A percentile compares a stretch with the other conserved stretches of the same genome.
Conservation (phyloP, 768 basidiomycete species). For the Psilocybe azurescens region DNA sequence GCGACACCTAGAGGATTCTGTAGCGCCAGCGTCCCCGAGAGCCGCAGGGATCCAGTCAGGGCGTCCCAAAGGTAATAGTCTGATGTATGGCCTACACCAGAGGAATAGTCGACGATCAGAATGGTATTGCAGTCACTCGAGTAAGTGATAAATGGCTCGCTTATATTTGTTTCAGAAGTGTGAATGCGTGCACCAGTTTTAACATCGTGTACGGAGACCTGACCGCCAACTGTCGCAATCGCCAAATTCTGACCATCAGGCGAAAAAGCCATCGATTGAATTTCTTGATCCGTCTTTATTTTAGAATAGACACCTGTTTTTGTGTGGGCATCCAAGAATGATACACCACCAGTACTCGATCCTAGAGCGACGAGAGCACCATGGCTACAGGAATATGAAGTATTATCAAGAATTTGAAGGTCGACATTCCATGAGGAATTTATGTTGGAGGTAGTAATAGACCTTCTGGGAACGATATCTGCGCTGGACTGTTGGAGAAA, state of each 20-base stretch:
- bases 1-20: no score
- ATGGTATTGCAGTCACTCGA: no score
- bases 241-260: background rate
- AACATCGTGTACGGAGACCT: background rate
- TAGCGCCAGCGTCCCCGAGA: no score
- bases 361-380: background rate
- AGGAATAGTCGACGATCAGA: no score
- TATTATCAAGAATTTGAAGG: background rate
- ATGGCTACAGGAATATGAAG: background rate
- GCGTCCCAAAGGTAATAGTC: no score
- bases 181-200: background rate
- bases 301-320: background rate
- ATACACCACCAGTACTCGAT: background rate
- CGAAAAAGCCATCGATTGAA: background rate
- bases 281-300: background rate
- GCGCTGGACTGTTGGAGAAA: background rate
- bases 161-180: background rate
- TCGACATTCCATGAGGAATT: background rate
- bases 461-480: background rate
- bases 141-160: background rate
- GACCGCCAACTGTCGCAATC: background rate
- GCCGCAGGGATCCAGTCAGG: no score
- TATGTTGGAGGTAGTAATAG: background rate
- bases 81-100: no score
- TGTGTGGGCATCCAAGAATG: background rate